A percentile compares a stretch with the other conserved stretches of the same genome.
Evolutionary conservation across 805 yeast species (phyloP).

Genomic region (Cephaloascus fragrans): DNA sequence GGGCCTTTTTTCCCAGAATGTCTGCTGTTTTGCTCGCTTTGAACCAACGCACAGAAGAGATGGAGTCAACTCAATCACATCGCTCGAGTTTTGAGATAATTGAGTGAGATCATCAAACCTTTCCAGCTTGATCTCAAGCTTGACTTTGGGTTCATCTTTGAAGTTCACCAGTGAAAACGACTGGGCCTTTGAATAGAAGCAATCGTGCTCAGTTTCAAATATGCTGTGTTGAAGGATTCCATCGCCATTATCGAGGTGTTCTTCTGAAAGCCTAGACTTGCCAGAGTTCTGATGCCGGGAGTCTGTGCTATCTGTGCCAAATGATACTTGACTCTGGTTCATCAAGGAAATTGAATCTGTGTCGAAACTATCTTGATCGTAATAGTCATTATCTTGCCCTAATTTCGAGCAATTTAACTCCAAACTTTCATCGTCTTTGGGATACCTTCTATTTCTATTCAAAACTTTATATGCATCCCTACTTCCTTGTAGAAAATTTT

Average conservation of each 20-base stretch:
- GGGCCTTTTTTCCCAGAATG: background rate
- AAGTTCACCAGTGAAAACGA: background rate
- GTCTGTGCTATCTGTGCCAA: constrained; percentile 2
- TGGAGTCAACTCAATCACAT: background rate
- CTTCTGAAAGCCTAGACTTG: background rate
- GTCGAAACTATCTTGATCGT: background rate
- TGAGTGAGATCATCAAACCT: no score
- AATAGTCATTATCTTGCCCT: background rate
- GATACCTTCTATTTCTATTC: constrained; percentile 1
- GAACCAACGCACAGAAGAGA: background rate
- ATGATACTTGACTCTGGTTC: background rate
- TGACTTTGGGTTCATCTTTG: background rate
- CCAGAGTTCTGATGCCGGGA: background rate
- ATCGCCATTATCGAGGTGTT: background rate
- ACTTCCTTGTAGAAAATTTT: constrained; percentile 12
- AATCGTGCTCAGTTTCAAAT: no score
- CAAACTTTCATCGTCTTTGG: constrained; percentile 3
- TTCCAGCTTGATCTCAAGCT: no score
- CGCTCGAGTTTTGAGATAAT: background rate
- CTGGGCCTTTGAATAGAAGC: background rate
- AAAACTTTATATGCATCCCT: constrained; percentile 12
- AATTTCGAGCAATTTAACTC: constrained; percentile 1
- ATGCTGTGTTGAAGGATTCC: background rate
- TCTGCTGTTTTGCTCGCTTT: background rate
- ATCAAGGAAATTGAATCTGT: background rate